phyloP scores from a whole-genome alignment of 2,329 filamentous ascomycete species.

The Botryosphaeria dothidea region DNA sequence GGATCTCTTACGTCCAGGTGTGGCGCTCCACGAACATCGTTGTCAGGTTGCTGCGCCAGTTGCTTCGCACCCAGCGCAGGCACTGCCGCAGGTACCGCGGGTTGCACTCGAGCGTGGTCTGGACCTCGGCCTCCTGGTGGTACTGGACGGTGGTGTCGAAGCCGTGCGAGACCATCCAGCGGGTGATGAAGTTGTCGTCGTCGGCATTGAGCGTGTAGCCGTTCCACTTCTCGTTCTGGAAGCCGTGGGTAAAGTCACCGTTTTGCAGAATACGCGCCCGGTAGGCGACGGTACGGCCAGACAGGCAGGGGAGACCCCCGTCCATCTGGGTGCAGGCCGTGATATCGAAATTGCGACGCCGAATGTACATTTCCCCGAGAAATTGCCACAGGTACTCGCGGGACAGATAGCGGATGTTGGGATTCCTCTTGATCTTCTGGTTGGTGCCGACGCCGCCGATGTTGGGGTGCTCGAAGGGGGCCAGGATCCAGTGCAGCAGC shows the following conservation, averaged over 20 bases:
- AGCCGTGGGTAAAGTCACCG: constrained; percentile 80
- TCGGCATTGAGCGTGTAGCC: constrained; percentile 87
- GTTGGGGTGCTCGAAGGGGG: constrained; percentile 80
- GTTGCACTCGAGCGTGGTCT: constrained; percentile 90
- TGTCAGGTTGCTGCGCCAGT: constrained; percentile 95
- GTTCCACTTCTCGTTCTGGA: constrained; percentile 88
- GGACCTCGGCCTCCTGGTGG: constrained; percentile 75
- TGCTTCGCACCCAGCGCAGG: constrained; percentile 91
- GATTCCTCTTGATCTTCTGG: constrained; percentile 76
- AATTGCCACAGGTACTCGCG: constrained; percentile 74
- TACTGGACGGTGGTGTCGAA: constrained; percentile 98
- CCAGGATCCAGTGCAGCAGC: constrained; percentile 86
- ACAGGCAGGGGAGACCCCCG: constrained; percentile 95
- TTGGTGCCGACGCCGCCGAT: constrained; percentile 93
- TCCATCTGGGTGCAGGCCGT: constrained; percentile 94
- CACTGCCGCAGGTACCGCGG: constrained; percentile 90
- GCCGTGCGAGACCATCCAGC: constrained; percentile 88
- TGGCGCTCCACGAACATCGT: constrained; percentile 81
- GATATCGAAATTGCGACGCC: constrained; percentile 94
- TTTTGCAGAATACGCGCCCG: constrained; percentile 84
- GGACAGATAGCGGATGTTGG: constrained; percentile 35
- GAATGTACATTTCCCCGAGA: constrained; percentile 87
- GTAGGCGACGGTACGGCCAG: constrained; percentile 90
- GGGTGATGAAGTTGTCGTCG: constrained; percentile 97
- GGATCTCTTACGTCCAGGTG: constrained; percentile 76